Base-by-base conservation (phyloP, 805 yeast species). In the Starmera amethionina region DNA sequence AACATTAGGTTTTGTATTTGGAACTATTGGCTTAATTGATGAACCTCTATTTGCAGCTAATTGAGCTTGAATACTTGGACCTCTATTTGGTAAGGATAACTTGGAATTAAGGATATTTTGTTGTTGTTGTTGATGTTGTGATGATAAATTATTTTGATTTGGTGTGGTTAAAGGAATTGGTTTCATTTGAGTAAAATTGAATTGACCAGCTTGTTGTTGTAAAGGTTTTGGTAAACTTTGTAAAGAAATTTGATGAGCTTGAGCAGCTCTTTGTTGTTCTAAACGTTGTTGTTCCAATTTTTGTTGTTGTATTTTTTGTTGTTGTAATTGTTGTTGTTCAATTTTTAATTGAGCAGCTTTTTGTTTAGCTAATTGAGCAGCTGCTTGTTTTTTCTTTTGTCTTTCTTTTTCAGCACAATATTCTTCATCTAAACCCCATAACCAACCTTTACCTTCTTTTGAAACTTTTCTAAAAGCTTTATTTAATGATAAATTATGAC, bases 361-460 rank as follows among this genome's bases (percentile, higher is more conserved):
- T 5, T 79, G 77, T 52, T 66, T 69, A 4, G 79, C 74, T 34
- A 79, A 74, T 4, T 83, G 80, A 40, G 71, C 68, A 51, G 79
- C 84, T 40, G 77, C 75, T 56, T 77, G 82, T 39, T 75, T 75
- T 57, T 77, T 75, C 60, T 84, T 76, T 36, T 72, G 78, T 45
- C 72, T 76, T 55, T 89, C 97, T 60, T 84, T 77, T 50, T 88
- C 96, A 16, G 79, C 79, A 42, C 84, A 75, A 46, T 80, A 86
- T 44, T 77, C 82, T 45, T 87, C 95, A 62, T 93, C 96, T 32
- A 93, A 65, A 4, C 90, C 90, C 95, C 96, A 90, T 28, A 85
- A 64, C 94, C 95, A 89, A 42, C 95, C 96, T 58, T 83, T 83
- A n/a, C 94, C 93, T 50, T 84, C 93, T 44, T 82, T 81, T 32